These are phyloP conservation scores for Penstemon eatonii DNA, from an alignment of 257 asterid species.

Conservation along the genomic window DNA sequence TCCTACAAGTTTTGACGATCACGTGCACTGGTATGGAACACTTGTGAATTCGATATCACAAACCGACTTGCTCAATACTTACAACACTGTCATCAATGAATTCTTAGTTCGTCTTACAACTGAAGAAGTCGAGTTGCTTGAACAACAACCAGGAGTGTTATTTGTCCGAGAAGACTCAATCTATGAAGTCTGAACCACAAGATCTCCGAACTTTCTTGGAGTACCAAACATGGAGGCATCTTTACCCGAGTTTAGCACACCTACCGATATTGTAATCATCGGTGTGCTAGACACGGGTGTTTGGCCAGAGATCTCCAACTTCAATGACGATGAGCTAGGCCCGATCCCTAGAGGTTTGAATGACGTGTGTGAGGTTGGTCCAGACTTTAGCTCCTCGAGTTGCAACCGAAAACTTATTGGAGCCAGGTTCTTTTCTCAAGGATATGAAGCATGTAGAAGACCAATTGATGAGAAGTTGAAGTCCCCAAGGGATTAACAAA, in stretches of 20 bases:
- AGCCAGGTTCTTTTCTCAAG: constrained; percentile 63
- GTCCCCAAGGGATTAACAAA: constrained; percentile 71
- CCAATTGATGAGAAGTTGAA: constrained; percentile 52
- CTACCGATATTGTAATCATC: constrained; percentile 43
- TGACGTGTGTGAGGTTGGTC: constrained; percentile 60
- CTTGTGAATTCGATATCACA: constrained; percentile 50
- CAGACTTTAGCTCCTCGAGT: constrained; percentile 46
- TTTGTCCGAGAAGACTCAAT: constrained; percentile 49
- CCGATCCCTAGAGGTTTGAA: constrained; percentile 67
- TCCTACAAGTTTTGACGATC: constrained; percentile 56
- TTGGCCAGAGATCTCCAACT: constrained; percentile 67
- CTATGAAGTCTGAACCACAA: constrained; percentile 66
- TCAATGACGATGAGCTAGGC: constrained; percentile 53
- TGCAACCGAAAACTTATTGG: constrained; percentile 74
- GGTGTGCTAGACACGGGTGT: constrained; percentile 75
- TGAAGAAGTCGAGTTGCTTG: constrained; percentile 49
- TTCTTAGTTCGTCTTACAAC: constrained; percentile 51
- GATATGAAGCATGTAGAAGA: constrained; percentile 58
- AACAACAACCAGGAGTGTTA: constrained; percentile 46
- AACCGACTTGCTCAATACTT: constrained; percentile 56
- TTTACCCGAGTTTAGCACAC: constrained; percentile 33
- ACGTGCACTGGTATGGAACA: constrained; percentile 61
- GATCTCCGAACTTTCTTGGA: constrained; percentile 73
- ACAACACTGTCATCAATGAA: constrained; percentile 61
- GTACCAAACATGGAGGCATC: constrained; percentile 38